Evolutionary conservation across 805 yeast genomes (phyloP).

Genomic region (Yarrowia sp.): DNA sequence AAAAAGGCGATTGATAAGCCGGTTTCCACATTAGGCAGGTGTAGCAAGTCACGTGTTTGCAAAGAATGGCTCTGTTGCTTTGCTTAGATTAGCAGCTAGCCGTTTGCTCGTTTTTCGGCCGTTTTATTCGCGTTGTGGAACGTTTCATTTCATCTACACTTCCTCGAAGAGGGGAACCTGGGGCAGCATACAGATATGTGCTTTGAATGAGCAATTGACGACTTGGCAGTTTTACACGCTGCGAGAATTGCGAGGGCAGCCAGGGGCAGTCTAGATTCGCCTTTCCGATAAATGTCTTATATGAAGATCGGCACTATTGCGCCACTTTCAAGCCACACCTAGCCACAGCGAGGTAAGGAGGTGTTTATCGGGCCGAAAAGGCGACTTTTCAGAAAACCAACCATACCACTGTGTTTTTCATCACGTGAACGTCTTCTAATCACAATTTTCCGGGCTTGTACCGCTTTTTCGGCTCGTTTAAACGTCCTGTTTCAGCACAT

Average conservation of each 20-base stretch:
- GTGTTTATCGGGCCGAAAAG: too few relatives aligned
- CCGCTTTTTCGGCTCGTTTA: not conserved
- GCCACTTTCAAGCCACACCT: not conserved
- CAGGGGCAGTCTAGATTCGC: not conserved
- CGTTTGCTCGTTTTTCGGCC: too few relatives aligned
- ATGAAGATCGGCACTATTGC: not conserved
- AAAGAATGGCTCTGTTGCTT: not conserved
- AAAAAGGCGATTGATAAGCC: not conserved
- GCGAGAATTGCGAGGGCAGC: too few relatives aligned
- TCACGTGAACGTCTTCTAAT: too few relatives aligned
- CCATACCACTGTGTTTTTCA: too few relatives aligned
- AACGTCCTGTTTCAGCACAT: too few relatives aligned
- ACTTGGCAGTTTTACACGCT: conserved; percentile 1
- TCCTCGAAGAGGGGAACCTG: not conserved
- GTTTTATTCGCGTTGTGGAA: too few relatives aligned
- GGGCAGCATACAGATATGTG: not conserved
- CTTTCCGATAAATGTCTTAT: too few relatives aligned
- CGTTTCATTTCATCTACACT: too few relatives aligned
- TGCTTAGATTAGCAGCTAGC: too few relatives aligned
- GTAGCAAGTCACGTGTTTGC: not conserved
- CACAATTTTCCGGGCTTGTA: not conserved
- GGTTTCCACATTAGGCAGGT: not conserved
- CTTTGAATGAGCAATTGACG: not conserved
- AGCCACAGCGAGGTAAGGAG: not conserved
- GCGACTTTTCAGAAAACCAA: too few relatives aligned